Conservation (phyloP, 176 grass and related monocot species). For the Raddia distichophylla region DNA sequence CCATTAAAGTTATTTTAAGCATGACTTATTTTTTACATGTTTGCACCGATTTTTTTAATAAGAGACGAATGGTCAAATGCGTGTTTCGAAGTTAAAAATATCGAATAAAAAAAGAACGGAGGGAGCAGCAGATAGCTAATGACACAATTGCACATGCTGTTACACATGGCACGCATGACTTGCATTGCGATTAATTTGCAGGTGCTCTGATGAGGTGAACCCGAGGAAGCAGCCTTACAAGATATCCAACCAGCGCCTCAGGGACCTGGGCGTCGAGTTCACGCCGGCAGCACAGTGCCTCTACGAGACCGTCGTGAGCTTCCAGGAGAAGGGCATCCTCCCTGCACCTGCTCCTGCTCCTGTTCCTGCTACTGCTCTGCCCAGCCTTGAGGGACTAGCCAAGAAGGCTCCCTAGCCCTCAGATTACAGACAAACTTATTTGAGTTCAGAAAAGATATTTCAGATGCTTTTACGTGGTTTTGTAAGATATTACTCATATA, state of each 20-base stretch:
- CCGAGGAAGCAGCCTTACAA: constrained; percentile 61
- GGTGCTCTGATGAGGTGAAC: constrained; percentile 65
- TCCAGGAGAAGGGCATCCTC: constrained; percentile 66
- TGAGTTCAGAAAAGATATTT: not conserved
- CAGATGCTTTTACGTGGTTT: not conserved
- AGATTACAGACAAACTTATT: not conserved
- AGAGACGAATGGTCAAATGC: no score
- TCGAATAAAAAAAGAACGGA: no score
- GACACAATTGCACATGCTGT: no score
- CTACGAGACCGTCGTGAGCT: constrained; percentile 58
- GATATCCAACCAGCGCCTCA: constrained; percentile 55
- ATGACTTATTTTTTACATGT: no score
- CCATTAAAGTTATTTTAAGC: no score
- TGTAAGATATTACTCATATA: not conserved
- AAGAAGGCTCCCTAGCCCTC: not conserved
- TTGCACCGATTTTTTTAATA: no score
- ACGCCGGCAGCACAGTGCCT: constrained; percentile 50
- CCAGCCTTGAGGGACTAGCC: not conserved
- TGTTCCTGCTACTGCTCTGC: not conserved
- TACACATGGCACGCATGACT: not conserved
- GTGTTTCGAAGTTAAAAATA: no score
- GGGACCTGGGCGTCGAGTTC: constrained; percentile 51
- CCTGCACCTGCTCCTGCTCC: not conserved
- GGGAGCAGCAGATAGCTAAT: no score
- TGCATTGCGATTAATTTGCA: not conserved